Conservation (phyloP, 2,329 filamentous ascomycete species). For the Pseudogymnoascus sp. region DNA sequence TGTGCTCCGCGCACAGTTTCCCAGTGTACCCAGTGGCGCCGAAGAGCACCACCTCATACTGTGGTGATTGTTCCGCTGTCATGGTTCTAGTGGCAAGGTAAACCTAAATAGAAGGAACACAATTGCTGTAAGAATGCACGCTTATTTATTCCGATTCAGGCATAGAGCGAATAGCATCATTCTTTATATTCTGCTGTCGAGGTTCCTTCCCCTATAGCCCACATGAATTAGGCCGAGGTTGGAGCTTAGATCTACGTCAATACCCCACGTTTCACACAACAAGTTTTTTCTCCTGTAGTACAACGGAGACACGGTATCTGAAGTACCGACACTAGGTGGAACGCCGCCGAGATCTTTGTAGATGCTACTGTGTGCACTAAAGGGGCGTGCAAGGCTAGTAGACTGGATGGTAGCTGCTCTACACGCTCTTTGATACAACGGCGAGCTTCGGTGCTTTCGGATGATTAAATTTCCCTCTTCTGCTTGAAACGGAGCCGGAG, state of each 20-base stretch:
- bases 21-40: slow-evolving; percentile 80
- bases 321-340: not conserved
- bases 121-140: not conserved
- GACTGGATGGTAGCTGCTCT: not conserved
- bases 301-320: not conserved
- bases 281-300: not conserved
- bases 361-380: not conserved
- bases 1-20: slow-evolving; percentile 65
- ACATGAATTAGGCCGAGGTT: not conserved
- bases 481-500: not conserved
- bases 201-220: too few relatives aligned
- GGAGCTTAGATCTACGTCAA: not conserved
- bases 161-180: not conserved
- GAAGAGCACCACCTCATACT: slow-evolving; percentile 59
- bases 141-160: not conserved
- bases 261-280: not conserved
- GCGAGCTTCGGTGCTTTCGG: not conserved
- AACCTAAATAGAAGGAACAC: not conserved
- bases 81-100: not conserved
- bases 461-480: not conserved
- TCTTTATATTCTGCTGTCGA: not conserved
- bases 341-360: not conserved
- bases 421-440: not conserved
- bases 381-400: not conserved
- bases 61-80: not conserved